Evolutionary conservation across 2,329 filamentous ascomycete species (phyloP), one percentile per base, ranked within the genome.

Genomic region (Huntiella omanensis): DNA sequence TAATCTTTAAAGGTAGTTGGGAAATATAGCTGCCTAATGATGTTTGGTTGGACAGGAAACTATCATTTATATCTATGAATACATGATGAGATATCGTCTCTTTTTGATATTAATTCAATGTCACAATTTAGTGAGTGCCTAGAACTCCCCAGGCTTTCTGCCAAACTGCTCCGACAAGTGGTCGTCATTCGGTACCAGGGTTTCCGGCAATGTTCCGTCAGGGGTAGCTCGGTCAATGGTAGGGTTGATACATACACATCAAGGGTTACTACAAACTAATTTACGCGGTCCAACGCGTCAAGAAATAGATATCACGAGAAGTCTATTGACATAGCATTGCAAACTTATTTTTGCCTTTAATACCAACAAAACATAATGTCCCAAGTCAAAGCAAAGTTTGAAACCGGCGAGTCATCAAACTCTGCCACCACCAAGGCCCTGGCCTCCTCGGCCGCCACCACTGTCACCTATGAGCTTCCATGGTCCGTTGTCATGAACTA

Each of bases 381-480:
- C n/a, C 57, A 65, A 49, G 59, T 63, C 49, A 70, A 69, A 54
- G 53, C 59, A 36, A 34, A 16, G 28, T 68, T 70, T 55, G 64
- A 71, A 53, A 64, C 56, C 52, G 75, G 75, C 59, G 75, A 80
- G 55, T 77, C 75, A 4, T 77, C 75, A 12, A 74, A 63, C 4
- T 65, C 73, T 36, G 73, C 70, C 16, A 64, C 69, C 40, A 79
- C 76, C 55, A 71, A 72, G 53, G 68, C 66, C 2, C 55, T 75
- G 38, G 66, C 66, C 15, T 59, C 67, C 4, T 65, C 64, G 17
- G 59, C 69, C 3, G 73, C 68, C 53, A 70, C 67, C 41, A 62
- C 63, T 15, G 52, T 66, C 7, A 74, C 66, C 53, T 87, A 86
- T 55, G 83, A 91, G 61, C 67, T 91, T 48, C 83, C 83, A 64